A percentile compares a stretch with the other conserved stretches of the same genome.
phyloP scores from a whole-genome alignment of 768 basidiomycete genomes.

The Naematelia encephala region DNA sequence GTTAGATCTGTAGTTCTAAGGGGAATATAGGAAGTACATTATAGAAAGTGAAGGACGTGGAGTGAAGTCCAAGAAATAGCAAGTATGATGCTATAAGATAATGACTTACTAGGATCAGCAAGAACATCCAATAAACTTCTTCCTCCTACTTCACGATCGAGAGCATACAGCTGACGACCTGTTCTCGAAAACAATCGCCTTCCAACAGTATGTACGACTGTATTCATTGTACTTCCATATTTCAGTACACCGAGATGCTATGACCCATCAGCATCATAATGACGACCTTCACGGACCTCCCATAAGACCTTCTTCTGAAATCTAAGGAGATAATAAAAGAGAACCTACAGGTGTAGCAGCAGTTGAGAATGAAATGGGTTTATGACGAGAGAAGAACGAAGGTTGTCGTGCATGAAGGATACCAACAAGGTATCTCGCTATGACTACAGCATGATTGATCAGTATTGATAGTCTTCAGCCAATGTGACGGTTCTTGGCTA shows the following conservation, averaged over 20 bases:
- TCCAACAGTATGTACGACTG: slow-evolving; percentile 33
- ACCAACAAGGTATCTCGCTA: slow-evolving; percentile 45
- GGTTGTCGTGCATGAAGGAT: slow-evolving; percentile 31
- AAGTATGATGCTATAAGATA: background rate
- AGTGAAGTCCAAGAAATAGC: too few relatives aligned
- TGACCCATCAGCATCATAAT: background rate
- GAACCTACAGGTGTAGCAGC: slow-evolving; percentile 42
- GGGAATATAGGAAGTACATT: too few relatives aligned
- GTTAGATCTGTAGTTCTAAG: background rate
- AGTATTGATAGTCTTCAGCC: too few relatives aligned
- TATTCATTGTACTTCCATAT: slow-evolving; percentile 34
- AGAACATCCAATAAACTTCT: slow-evolving; percentile 42
- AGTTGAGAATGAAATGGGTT: slow-evolving; percentile 43
- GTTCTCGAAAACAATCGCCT: slow-evolving; percentile 34
- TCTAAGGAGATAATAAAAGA: background rate
- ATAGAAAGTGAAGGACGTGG: too few relatives aligned
- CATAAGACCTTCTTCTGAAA: too few relatives aligned
- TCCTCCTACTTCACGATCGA: slow-evolving; percentile 37
- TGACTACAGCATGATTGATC: too few relatives aligned
- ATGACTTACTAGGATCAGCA: slow-evolving; percentile 40
- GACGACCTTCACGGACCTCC: too few relatives aligned
- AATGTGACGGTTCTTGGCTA: too few relatives aligned
- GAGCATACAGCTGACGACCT: slow-evolving; percentile 43
- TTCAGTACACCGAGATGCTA: slow-evolving; percentile 41
- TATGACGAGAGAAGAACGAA: slow-evolving; percentile 36